phyloP scores from a whole-genome alignment of 208 protist species.

The Trypanosomatidae sp. region DNA sequence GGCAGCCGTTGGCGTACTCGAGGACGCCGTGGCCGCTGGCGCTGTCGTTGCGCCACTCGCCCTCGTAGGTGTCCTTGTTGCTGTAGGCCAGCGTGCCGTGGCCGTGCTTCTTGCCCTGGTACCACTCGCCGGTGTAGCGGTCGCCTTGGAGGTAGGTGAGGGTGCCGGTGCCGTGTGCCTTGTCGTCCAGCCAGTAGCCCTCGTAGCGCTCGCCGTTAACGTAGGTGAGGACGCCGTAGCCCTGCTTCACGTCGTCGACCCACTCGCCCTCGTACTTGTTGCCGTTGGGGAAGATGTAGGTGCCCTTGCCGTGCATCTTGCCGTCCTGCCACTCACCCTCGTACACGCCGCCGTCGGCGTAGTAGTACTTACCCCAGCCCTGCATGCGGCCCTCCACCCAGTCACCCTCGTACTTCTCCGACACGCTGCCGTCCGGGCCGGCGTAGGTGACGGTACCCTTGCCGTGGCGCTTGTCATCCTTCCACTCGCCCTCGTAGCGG shows the following conservation, averaged over 20 bases:
- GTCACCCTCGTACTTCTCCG: slow-evolving; percentile 94
- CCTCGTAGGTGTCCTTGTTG: slow-evolving; percentile 92
- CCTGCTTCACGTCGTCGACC: slow-evolving; percentile 92
- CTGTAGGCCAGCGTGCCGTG: slow-evolving; percentile 88
- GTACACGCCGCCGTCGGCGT: slow-evolving; percentile 93
- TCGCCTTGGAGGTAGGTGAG: slow-evolving; percentile 92
- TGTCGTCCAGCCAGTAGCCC: slow-evolving; percentile 90
- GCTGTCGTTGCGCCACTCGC: slow-evolving; percentile 87
- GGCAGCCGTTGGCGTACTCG: slow-evolving; percentile 89
- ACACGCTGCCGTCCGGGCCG: slow-evolving; percentile 88
- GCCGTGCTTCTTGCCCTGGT: slow-evolving; percentile 89
- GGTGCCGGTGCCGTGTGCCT: slow-evolving; percentile 89
- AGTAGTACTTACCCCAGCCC: slow-evolving; percentile 94
- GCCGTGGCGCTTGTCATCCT: slow-evolving; percentile 92
- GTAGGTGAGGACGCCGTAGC: slow-evolving; percentile 89
- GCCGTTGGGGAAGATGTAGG: slow-evolving; percentile 93
- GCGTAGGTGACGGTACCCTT: slow-evolving; percentile 91
- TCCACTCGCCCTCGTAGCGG: slow-evolving; percentile 93
- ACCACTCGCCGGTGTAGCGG: slow-evolving; percentile 92
- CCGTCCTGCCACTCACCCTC: slow-evolving; percentile 92
- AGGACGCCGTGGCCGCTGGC: slow-evolving; percentile 83
- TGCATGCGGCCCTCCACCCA: slow-evolving; percentile 95
- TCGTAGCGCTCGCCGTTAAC: slow-evolving; percentile 88
- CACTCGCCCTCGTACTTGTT: slow-evolving; percentile 96
- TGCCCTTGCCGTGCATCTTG: slow-evolving; percentile 92